Evolutionary conservation across 306 rosid genomes (phyloP).

Genomic region (Crotalaria pallida): DNA sequence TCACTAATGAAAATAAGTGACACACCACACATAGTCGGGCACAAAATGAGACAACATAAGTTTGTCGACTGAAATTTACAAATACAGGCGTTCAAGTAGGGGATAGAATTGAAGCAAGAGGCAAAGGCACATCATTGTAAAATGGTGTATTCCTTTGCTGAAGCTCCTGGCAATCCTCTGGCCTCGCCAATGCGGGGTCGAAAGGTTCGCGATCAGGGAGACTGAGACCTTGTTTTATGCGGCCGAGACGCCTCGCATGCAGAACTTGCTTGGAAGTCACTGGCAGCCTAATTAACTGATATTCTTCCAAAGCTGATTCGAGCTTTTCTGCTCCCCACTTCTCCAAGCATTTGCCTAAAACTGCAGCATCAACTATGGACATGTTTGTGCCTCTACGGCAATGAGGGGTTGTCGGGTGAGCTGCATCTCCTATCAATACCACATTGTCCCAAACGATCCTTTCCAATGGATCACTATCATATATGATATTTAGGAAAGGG

Average conservation of each 20-base stretch:
- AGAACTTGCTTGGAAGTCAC: conserved; percentile 56
- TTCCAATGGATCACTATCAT: conserved; percentile 63
- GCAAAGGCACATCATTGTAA: conserved; percentile 46
- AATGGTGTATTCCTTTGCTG: conserved; percentile 56
- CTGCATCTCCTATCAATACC: conserved; percentile 83
- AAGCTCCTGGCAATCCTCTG: conserved; percentile 62
- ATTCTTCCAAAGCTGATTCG: conserved; percentile 59
- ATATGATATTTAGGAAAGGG: conserved; percentile 78
- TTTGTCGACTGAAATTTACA: too few relatives aligned
- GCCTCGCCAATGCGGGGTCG: conserved; percentile 37
- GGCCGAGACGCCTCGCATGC: conserved; percentile 64
- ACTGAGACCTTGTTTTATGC: conserved; percentile 60
- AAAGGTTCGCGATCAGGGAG: conserved; percentile 43
- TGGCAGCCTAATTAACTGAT: conserved; percentile 54
- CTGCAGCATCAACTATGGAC: conserved; percentile 83
- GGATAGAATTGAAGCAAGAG: conserved; percentile 8
- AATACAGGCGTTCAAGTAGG: too few relatives aligned
- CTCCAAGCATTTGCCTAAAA: conserved; percentile 71
- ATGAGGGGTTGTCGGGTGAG: conserved; percentile 93
- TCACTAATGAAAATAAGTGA: too few relatives aligned
- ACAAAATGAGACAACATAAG: too few relatives aligned
- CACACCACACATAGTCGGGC: too few relatives aligned
- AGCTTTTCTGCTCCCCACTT: conserved; percentile 60
- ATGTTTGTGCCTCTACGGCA: conserved; percentile 76
- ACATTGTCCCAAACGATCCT: conserved; percentile 59